A percentile compares a stretch with the other conserved stretches of the same genome.
Conservation (phyloP, 768 basidiomycete genomes). For the Trametes cubensis region DNA sequence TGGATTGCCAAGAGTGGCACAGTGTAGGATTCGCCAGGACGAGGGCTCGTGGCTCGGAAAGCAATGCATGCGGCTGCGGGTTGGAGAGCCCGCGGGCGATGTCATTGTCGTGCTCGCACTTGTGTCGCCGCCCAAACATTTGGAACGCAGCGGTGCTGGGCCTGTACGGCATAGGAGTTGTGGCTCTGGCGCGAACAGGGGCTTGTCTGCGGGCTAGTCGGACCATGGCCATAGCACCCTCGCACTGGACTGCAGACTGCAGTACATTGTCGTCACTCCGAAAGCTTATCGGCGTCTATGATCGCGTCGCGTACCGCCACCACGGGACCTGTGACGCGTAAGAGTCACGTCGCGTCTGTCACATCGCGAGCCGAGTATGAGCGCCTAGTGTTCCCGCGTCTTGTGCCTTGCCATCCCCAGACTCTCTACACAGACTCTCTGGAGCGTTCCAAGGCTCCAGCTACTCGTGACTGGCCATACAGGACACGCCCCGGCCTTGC, state of each 20-base stretch:
- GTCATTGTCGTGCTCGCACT: neutral
- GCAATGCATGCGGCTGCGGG: slow-evolving; percentile 11
- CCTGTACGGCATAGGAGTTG: too few relatives aligned
- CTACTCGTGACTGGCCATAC: too few relatives aligned
- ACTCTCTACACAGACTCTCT: neutral
- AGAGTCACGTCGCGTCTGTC: slow-evolving; percentile 1
- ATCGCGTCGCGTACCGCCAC: neutral
- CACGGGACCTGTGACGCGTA: slow-evolving; percentile 3
- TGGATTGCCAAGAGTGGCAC: too few relatives aligned
- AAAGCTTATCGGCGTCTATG: too few relatives aligned
- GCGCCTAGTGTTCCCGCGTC: slow-evolving; percentile 8
- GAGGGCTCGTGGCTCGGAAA: neutral
- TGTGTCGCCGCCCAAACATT: neutral
- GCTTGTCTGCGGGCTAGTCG: too few relatives aligned
- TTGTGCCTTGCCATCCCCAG: neutral
- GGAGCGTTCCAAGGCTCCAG: neutral
- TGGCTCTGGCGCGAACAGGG: too few relatives aligned
- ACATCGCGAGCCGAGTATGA: slow-evolving; percentile 3
- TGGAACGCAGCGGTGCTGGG: neutral
- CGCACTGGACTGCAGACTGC: neutral
- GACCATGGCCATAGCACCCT: too few relatives aligned
- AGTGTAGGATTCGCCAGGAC: neutral
- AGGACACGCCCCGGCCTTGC: too few relatives aligned
- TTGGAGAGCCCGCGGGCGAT: neutral
- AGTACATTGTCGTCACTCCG: neutral